Percentiles rank a stretch among this genome's conserved stretches.
These are phyloP conservation scores for Cercospora canescens DNA, from an alignment of 2,329 filamentous ascomycete genomes.

Conservation along the genomic window DNA sequence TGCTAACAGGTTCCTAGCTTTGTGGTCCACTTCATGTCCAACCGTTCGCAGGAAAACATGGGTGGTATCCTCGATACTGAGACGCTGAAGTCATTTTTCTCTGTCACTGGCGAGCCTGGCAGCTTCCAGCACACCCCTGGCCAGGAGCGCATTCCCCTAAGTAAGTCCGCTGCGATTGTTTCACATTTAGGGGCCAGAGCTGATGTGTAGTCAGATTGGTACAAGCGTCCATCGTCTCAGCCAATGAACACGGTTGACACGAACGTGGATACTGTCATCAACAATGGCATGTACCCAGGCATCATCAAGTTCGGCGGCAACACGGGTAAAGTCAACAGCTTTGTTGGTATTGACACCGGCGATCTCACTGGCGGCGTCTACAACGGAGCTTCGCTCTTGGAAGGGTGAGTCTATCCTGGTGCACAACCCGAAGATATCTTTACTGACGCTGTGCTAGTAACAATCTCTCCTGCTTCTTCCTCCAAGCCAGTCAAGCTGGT, in stretches of 20 bases:
- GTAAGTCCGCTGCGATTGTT: background rate
- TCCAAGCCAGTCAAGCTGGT: conserved; percentile 29
- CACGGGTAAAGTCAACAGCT: conserved; percentile 36
- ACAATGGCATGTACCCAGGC: conserved; percentile 27
- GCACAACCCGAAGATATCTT: background rate
- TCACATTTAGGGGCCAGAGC: background rate
- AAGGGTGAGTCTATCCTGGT: conserved; percentile 9
- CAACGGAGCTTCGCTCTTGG: conserved; percentile 19
- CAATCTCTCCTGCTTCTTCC: conserved; percentile 39
- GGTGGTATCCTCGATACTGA: conserved; percentile 25
- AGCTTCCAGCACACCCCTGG: conserved; percentile 22
- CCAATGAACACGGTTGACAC: conserved; percentile 22
- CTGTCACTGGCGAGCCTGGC: conserved; percentile 25
- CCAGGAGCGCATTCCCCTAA: conserved; percentile 40
- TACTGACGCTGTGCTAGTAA: conserved; percentile 22
- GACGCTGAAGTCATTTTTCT: conserved; percentile 29
- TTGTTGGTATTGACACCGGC: conserved; percentile 36
- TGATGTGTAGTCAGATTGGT: conserved; percentile 36
- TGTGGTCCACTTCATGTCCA: conserved; percentile 26
- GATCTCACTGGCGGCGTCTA: conserved; percentile 39
- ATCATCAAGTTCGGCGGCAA: conserved; percentile 37
- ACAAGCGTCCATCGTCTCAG: conserved; percentile 30
- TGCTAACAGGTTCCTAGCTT: conserved; percentile 7
- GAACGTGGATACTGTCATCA: conserved; percentile 18
- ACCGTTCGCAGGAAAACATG: conserved; percentile 23